Base-by-base conservation (phyloP, 345 rosid species). In the Viola odorata region DNA sequence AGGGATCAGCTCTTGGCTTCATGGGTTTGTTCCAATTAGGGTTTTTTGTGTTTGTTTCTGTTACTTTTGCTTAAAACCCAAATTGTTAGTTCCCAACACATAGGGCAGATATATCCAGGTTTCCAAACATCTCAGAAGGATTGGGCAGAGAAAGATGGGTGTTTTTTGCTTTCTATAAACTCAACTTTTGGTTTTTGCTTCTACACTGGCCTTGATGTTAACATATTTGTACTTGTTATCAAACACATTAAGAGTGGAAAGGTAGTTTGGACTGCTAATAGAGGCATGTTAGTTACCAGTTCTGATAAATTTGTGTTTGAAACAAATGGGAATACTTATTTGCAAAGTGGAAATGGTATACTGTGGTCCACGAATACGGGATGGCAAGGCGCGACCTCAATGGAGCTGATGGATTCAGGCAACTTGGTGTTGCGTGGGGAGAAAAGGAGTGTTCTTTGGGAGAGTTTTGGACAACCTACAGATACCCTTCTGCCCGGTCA, bases 231-330 rank as follows among this genome's bases (percentile, higher is more conserved):
- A 37, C 78, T 81, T 12, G 77, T 62, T 57, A 57, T 81, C 55
- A n/a, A 61, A 45, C 82, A 81, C 53, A 6, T 48, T 60, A 51
- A 51, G 50, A 67, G 78, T 53, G n/a, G 57, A 17, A 59, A 42
- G 45, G 66, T 38, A 14, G 76, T 84, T 53, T 81, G 85, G 88
- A 75, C 82, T 45, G 88, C 84, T 17, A 84, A 84, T 59, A 71
- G 81, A 50, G 69, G 68, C 16, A 40, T 9, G 5, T 16, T 69
- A 57, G 54, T 81, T 37, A 7, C 23, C 3, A 32, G 60, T 54
- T 79, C 84, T 4, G 79, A 73, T 52, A 73, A 62, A 58, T 79
- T 84, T 55, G 73, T 75, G 55, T 81, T 84, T 57, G 82, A 62
- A 1, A 58, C 38, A 3, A 61, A 62, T 49, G 88, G 88, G 51